Evolutionary conservation across 352 stramenopile species (phyloP), one percentile per base, ranked within the genome.

Genomic region (Globisporangium iwayamae): DNA sequence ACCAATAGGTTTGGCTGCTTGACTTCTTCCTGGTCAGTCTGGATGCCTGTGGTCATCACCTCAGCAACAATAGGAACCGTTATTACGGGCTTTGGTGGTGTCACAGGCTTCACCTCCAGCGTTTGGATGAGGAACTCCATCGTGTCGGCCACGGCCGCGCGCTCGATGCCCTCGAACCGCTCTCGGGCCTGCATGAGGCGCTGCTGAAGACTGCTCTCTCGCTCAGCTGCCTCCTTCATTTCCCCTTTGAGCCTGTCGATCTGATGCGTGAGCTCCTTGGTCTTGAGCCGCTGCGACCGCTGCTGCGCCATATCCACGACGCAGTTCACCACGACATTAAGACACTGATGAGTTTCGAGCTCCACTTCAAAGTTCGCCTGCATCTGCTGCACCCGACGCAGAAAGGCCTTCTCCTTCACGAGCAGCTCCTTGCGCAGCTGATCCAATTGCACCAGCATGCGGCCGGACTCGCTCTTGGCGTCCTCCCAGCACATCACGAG

Each of bases 401-500:
- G 7, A 36, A 74, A 74, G n/a, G 48, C 65, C 9, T 65, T 59
- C 36, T 71, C 68, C 34, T 74, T 71, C 22, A 58, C 60, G 18
- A 62, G 39, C 8, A 74, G 5, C 46, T 71, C 64, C 11, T 32
- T 47, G 14, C 57, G 62, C n/a, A 74, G 50, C 20, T 55, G 36
- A 8, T 58, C 55, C 3, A 74, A 13, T 20, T 60, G 61, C 18
- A 0, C 14, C 2, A 55, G 58, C 9, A 51, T 52, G 7, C 54
- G 38, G 8, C 14, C 60, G 2, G 32, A 70, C 32, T 46, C 62
- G 3, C 70, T 39, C 2, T 68, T 62, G 0, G 71, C 66, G 22
- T 90, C 76, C 65, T 89, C 77, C 41, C 65, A 79, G 9, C 63
- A 63, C 69, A 83, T 78, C 28, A 78, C 56, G 28, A 87, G 53